Evolutionary conservation across 2,329 filamentous ascomycete genomes (phyloP), one percentile per base, ranked within the genome.

Genomic region (Trichoderma gracile): DNA sequence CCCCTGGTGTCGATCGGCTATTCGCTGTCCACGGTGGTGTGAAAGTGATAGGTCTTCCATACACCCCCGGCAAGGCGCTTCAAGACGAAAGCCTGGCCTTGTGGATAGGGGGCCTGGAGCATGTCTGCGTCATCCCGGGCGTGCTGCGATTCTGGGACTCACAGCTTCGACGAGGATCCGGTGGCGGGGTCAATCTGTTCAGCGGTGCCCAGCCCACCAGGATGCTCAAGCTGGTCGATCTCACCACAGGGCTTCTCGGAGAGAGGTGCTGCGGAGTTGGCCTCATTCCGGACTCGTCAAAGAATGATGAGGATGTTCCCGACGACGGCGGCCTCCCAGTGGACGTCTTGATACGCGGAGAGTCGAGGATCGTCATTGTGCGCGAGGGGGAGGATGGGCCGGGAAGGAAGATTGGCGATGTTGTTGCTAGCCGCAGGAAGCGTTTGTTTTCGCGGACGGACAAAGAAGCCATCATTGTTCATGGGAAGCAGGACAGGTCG

Each of bases 61-160:
- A 46, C 12, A 78, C 1, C 70, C 72, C 65, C 6, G 78, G 79
- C 10, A 78, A 79, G 7, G 77, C 78, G 0, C 73, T 79, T 1
- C 78, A 79, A 5, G 83, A 86, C 21, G 85, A 87, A 73, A 84
- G 79, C 43, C 77, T 84, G 3, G 80, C 82, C 6, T 74, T 87
- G 5, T 87, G 85, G 84, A 78, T 87, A 38, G 82, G 84, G 9
- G 79, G 84, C 15, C 71, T 79, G 2, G 85, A 87, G 65, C 82
- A 86, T 38, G 81, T 87, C 25, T 84, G 82, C 25, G 79, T 85
- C 27, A 83, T 87, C 54, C 83, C 84, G 0, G 79, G 79, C 0
- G 75, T 87, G 7, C 76, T 81, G 5, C 80, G 80, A 15, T 87
- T 87, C 73, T 87, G 85, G 84, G 84, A 86, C 42, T 81, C 84